Evolutionary conservation across 2,329 filamentous ascomycete species (phyloP), one percentile per base, ranked within the genome.

Genomic region (Colletotrichum sp.): DNA sequence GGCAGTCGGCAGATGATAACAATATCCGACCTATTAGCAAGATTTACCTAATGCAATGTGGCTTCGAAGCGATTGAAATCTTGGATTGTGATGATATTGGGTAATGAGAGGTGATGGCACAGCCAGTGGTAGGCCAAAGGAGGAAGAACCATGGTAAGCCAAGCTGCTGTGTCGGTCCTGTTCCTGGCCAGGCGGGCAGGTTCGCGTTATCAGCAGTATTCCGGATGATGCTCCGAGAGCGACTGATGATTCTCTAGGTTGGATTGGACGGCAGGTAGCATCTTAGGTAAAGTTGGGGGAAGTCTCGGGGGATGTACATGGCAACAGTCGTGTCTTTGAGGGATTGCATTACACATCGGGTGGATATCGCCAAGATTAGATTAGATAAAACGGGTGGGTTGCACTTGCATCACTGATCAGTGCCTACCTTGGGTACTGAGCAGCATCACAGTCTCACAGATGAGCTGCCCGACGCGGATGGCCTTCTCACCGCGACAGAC

Each of bases 351-450:
- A 76, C 57, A 57, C 21, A 73, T 64, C 32, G 24, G 49, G 65
- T 74, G 74, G 70, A 44, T 63, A 28, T 57, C 30, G 70, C 71
- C 74, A 76, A 76, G 49, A 69, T 55, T 24, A 74, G 64, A 69
- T 76, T 76, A 76, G 70, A 74, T 76, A 76, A 76, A 39, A 28
- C 52, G n/a, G 18, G 66, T 69, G 52, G 66, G 49, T 28, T 44
- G 30, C 30, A 52, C 28, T 12, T 34, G 59, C 18, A 32, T 30
- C 59, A 21, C 12, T 32, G 7, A 39, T 39, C 36, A 39, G 36
- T 39, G 16, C 36, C 36, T 39, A 15, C 16, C 55, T 59, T 24
- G 13, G 39, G 18, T 49, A n/a, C 39, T 49, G 3, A 49, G 39
- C 39, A 21, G 18, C 39, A 49, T 59, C 55, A 28, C 39, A n/a